A percentile compares a stretch with the other conserved stretches of the same genome.
phyloP scores from a whole-genome alignment of 768 basidiomycete species.

The Boletus subparvulus region DNA sequence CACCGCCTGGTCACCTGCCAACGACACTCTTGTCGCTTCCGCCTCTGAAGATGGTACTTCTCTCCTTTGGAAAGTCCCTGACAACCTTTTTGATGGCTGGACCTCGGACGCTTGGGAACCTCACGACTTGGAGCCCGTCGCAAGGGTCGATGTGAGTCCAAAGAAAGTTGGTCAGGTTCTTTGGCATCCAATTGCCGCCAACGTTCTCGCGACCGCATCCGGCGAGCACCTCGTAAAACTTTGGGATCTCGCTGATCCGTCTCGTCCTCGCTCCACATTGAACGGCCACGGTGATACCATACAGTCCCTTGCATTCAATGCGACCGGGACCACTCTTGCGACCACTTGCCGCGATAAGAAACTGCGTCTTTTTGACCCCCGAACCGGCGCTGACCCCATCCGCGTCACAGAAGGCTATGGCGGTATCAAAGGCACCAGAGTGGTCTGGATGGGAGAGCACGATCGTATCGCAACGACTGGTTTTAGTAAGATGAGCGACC shows the following conservation, averaged over 20 bases:
- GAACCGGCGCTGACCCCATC: conserved; percentile 78
- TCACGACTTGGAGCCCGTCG: conserved; percentile 81
- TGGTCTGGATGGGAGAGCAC: conserved; percentile 86
- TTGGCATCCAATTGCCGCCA: conserved; percentile 89
- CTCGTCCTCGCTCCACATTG: conserved; percentile 59
- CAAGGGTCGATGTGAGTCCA: conserved; percentile 71
- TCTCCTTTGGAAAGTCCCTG: conserved; percentile 85
- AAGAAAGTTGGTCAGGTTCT: conserved; percentile 93
- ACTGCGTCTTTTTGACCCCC: conserved; percentile 88
- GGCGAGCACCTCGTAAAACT: conserved; percentile 88
- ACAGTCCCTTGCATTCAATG: conserved; percentile 81
- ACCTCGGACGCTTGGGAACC: conserved; percentile 80
- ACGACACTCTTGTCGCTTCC: conserved; percentile 87
- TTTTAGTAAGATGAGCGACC: conserved; percentile 95
- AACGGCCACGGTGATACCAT: conserved; percentile 84
- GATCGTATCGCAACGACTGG: conserved; percentile 93
- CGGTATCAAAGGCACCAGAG: conserved; percentile 90
- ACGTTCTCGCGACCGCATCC: conserved; percentile 77
- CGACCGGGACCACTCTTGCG: conserved; percentile 74
- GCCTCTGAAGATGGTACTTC: conserved; percentile 94
- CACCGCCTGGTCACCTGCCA: conserved; percentile 95
- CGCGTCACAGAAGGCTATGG: conserved; percentile 82
- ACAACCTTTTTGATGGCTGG: conserved; percentile 77
- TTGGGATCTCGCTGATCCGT: conserved; percentile 84
- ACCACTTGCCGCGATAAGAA: conserved; percentile 95